Percentiles rank a stretch among this genome's conserved stretches.
These are phyloP conservation scores for Boletus subparvulus DNA, from an alignment of 768 basidiomycete species.

Conservation along the genomic window DNA sequence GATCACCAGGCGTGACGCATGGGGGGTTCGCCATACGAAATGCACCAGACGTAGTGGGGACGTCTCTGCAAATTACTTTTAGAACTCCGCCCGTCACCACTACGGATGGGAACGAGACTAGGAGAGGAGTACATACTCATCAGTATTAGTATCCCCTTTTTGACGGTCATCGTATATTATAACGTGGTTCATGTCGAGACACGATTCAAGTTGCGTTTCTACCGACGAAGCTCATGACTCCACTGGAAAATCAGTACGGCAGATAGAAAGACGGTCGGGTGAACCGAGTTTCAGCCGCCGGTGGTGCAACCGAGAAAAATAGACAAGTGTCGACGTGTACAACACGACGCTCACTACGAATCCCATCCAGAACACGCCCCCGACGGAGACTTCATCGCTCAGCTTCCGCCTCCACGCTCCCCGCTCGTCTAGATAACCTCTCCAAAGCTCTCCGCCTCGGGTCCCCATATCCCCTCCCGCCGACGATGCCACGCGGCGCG, in stretches of 20 bases:
- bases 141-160: too few relatives aligned
- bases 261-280: background rate
- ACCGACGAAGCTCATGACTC: background rate
- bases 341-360: background rate
- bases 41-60: too few relatives aligned
- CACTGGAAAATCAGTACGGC: background rate
- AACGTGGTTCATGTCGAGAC: background rate
- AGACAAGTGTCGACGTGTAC: background rate
- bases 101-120: too few relatives aligned
- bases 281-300: background rate
- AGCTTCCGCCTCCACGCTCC: constrained; percentile 20
- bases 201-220: background rate
- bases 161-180: too few relatives aligned
- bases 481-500: background rate
- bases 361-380: background rate
- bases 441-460: constrained; percentile 27
- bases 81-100: too few relatives aligned
- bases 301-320: background rate
- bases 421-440: constrained; percentile 13
- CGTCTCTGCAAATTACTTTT: too few relatives aligned
- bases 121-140: too few relatives aligned
- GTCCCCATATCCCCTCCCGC: constrained; percentile 11
- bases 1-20: too few relatives aligned
- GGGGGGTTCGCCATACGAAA: too few relatives aligned
- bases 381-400: background rate